phyloP scores from a whole-genome alignment of 805 yeast genomes.

The Ogataea angusta region DNA sequence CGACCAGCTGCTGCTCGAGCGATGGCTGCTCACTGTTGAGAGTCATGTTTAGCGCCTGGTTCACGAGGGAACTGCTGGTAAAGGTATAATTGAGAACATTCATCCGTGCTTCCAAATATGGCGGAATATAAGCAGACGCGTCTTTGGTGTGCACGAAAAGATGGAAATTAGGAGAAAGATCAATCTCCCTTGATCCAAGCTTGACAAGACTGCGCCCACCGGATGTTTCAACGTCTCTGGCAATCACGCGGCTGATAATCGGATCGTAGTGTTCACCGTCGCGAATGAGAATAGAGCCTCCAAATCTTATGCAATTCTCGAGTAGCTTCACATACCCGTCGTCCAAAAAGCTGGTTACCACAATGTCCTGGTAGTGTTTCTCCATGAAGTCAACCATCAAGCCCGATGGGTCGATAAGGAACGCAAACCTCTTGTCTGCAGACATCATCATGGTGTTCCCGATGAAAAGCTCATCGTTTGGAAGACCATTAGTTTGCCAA shows the following conservation, averaged over 20 bases:
- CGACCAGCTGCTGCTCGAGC: constrained; percentile 53
- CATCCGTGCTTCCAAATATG: constrained; percentile 61
- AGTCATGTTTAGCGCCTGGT: constrained; percentile 56
- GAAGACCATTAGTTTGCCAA: constrained; percentile 56
- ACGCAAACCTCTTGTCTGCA: constrained; percentile 39
- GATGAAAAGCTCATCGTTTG: constrained; percentile 55
- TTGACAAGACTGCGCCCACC: constrained; percentile 69
- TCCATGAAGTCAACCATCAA: constrained; percentile 40
- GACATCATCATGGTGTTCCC: constrained; percentile 60
- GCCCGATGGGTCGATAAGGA: constrained; percentile 72
- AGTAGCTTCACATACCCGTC: constrained; percentile 61
- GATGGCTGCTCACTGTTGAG: constrained; percentile 62
- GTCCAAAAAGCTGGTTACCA: constrained; percentile 69
- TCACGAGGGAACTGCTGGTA: constrained; percentile 64
- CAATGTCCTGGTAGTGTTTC: constrained; percentile 37
- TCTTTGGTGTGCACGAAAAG: constrained; percentile 63
- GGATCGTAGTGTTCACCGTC: constrained; percentile 86
- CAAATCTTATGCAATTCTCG: constrained; percentile 82
- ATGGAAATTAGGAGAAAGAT: constrained; percentile 60
- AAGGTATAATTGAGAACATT: constrained; percentile 66
- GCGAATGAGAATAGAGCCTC: constrained; percentile 66
- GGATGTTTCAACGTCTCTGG: constrained; percentile 53
- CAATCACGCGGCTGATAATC: constrained; percentile 57
- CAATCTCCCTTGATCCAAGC: constrained; percentile 63
- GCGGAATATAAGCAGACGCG: constrained; percentile 41